These are phyloP conservation scores for Agaricales sp. DNA, from an alignment of 1,284 basidiomycete genomes.

Conservation along the genomic window DNA sequence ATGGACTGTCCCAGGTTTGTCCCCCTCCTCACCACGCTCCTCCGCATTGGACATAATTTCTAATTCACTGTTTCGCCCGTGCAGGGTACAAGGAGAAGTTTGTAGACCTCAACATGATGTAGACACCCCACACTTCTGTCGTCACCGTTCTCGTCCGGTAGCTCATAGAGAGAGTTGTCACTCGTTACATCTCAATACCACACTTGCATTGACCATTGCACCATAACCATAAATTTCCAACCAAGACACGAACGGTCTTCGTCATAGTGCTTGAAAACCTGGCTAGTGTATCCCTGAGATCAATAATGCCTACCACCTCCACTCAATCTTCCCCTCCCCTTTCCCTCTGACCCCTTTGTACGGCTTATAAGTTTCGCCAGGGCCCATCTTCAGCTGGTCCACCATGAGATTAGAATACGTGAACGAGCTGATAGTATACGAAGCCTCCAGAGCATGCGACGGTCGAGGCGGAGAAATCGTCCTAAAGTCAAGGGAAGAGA, in stretches of 20 bases:
- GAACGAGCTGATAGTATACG: conserved; percentile 61
- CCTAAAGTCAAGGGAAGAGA: too few species aligned
- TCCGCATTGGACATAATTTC: conserved; percentile 8
- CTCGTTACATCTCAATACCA: too few species aligned
- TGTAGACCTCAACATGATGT: conserved; percentile 85
- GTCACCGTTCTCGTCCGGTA: not conserved
- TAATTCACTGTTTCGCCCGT: conserved; percentile 7
- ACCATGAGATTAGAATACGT: conserved; percentile 78
- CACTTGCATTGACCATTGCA: too few species aligned
- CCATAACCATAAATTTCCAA: too few species aligned
- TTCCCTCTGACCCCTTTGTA: conserved; percentile 75
- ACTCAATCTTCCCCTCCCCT: conserved; percentile 55
- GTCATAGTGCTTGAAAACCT: too few species aligned
- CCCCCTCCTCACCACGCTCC: not conserved
- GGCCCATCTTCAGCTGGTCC: conserved; percentile 72
- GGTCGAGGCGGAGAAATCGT: conserved; percentile 29
- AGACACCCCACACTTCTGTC: conserved; percentile 20
- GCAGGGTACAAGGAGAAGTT: conserved; percentile 89
- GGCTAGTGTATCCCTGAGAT: too few species aligned
- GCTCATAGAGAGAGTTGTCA: not conserved
- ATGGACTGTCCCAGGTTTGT: conserved; percentile 85
- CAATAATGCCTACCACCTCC: conserved; percentile 66
- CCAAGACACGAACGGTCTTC: too few species aligned
- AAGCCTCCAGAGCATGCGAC: conserved; percentile 61
- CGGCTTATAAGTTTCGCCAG: conserved; percentile 70